These are phyloP conservation scores for Penicillium desertorum DNA, from an alignment of 495 filamentous ascomycete species.

Conservation along the genomic window DNA sequence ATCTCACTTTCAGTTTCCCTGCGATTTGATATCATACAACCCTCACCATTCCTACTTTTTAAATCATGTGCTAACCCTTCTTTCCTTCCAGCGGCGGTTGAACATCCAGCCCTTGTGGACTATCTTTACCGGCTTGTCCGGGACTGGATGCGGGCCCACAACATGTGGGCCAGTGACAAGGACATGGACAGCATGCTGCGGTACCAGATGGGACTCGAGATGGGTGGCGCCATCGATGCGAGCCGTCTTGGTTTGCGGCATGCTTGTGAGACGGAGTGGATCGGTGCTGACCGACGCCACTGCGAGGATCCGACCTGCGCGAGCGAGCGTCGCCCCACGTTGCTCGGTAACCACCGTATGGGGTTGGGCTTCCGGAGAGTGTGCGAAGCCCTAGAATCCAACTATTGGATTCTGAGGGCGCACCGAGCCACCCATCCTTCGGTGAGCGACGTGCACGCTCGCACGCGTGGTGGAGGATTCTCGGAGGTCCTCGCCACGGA, in stretches of 20 bases:
- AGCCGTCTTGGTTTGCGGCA: slow-evolving; percentile 26
- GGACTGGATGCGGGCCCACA: slow-evolving; percentile 30
- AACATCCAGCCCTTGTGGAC: slow-evolving; percentile 22
- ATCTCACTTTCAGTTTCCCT: neutral
- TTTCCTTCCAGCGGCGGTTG: slow-evolving; percentile 17
- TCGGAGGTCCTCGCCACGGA: slow-evolving; percentile 22
- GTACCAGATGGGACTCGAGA: slow-evolving; percentile 32
- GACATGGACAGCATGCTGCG: slow-evolving; percentile 22
- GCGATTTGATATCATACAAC: neutral
- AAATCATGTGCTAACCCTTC: neutral
- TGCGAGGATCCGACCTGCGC: slow-evolving; percentile 30
- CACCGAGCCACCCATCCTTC: slow-evolving; percentile 40
- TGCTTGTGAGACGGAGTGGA: slow-evolving; percentile 41
- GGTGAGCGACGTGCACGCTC: slow-evolving; percentile 21
- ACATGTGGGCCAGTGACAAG: slow-evolving; percentile 12
- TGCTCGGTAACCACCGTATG: slow-evolving; percentile 14
- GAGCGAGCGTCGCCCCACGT: slow-evolving; percentile 18
- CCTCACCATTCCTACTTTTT: neutral
- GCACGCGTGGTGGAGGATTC: slow-evolving; percentile 40
- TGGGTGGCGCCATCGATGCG: slow-evolving; percentile 16
- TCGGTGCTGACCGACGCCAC: slow-evolving; percentile 25
- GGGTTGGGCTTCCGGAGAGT: slow-evolving; percentile 14
- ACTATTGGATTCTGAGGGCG: slow-evolving; percentile 43
- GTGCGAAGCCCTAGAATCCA: slow-evolving; percentile 31
- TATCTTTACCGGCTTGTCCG: slow-evolving; percentile 41